phyloP scores from a whole-genome alignment of 257 asterid species.

The Solanum dulcamara region DNA sequence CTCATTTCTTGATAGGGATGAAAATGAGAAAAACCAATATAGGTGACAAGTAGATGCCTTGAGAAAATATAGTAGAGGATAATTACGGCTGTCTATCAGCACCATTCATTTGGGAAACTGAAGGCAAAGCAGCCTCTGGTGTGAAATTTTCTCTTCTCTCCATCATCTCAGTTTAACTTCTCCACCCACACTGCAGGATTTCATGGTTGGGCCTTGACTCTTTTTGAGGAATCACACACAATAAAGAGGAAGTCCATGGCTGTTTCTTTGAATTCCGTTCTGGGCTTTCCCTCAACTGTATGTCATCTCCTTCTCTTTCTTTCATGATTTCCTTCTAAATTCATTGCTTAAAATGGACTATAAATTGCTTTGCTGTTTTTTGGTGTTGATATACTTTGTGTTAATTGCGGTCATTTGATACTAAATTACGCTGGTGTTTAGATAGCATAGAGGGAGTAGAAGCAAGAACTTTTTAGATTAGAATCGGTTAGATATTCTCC shows the following conservation, averaged over 20 bases:
- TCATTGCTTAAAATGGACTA: not conserved
- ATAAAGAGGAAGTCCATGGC: slow-evolving; percentile 22
- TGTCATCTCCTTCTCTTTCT: slow-evolving; percentile 7
- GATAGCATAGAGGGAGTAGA: not conserved
- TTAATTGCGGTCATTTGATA: not conserved
- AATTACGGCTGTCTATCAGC: not conserved
- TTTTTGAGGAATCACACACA: not conserved
- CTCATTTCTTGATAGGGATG: not conserved
- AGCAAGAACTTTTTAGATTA: not conserved
- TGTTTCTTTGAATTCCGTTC: slow-evolving; percentile 44
- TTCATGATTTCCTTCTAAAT: not conserved
- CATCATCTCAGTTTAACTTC: not conserved
- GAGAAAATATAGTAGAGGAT: not conserved
- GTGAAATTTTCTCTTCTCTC: not conserved
- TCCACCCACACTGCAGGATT: not conserved
- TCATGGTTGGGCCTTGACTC: not conserved
- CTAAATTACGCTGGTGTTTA: not conserved
- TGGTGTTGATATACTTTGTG: not conserved
- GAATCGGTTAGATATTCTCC: not conserved
- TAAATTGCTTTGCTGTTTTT: not conserved
- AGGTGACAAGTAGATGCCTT: not conserved
- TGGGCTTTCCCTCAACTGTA: slow-evolving; percentile 37
- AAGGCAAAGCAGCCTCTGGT: not conserved
- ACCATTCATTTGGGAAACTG: not conserved
- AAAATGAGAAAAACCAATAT: no score